Evolutionary conservation across 257 asterid species (phyloP).

Genomic region (Solanum corneliomulleri): DNA sequence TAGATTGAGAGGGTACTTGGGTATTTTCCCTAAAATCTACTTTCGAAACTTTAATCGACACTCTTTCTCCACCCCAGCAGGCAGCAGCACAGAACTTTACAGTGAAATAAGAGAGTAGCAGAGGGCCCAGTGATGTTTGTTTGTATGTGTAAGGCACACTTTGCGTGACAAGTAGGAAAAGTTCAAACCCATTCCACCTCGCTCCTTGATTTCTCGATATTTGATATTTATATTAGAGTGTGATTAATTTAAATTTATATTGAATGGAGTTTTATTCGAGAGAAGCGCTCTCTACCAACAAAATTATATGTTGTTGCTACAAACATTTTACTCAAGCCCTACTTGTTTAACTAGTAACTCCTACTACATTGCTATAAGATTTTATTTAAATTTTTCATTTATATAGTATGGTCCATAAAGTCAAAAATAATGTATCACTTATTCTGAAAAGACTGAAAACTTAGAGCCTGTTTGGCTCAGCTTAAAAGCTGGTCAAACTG

Average conservation of each 20-base stretch:
- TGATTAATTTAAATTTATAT: too few species aligned
- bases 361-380: background rate
- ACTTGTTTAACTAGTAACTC: background rate
- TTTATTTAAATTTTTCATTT: background rate
- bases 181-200: background rate
- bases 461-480: too few species aligned
- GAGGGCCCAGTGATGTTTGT: background rate
- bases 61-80: background rate
- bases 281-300: too few species aligned
- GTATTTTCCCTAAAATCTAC: too few species aligned
- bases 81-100: background rate
- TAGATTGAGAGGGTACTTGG: too few species aligned
- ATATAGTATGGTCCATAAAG: background rate
- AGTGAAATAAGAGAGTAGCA: background rate
- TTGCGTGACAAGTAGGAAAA: background rate
- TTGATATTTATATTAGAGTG: too few species aligned
- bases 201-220: background rate
- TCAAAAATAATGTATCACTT: background rate
- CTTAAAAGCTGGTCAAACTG: too few species aligned
- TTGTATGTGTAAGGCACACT: background rate
- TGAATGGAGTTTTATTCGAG: fast-evolving
- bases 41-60: background rate
- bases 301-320: background rate
- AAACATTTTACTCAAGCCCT: background rate
- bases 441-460: background rate